Conservation (phyloP, 2,329 filamentous ascomycete genomes). For the Pseudovirgaria hyperparasitica region DNA sequence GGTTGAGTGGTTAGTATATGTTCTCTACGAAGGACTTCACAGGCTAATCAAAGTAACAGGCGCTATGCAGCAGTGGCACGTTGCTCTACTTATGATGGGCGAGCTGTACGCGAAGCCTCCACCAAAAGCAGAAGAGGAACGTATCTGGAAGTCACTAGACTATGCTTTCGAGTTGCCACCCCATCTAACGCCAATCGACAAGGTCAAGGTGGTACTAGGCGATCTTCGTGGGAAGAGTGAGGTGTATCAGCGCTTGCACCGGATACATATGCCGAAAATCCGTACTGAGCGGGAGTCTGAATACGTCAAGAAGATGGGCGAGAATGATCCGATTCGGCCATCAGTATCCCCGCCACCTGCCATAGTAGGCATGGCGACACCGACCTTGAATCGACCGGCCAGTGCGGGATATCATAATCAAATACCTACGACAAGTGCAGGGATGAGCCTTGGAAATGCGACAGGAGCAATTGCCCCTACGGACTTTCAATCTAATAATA, state of each 20-base stretch:
- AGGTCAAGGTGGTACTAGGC: conserved; percentile 46
- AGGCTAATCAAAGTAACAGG: conserved; percentile 27
- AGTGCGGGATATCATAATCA: background rate
- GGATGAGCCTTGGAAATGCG: conserved; percentile 1
- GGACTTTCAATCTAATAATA: background rate
- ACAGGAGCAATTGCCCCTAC: conserved; percentile 1
- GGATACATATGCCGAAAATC: conserved; percentile 40
- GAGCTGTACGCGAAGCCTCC: conserved; percentile 51
- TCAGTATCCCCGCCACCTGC: conserved; percentile 3
- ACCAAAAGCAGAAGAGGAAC: conserved; percentile 43
- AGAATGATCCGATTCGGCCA: conserved; percentile 9
- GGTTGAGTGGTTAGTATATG: conserved; percentile 38
- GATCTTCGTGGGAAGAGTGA: conserved; percentile 50
- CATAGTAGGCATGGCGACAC: conserved; percentile 3
- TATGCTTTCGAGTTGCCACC: conserved; percentile 55
- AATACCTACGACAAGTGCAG: background rate
- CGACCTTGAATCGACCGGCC: conserved; percentile 2
- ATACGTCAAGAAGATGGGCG: conserved; percentile 19
- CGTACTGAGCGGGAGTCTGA: conserved; percentile 19
- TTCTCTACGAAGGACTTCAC: background rate
- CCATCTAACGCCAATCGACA: conserved; percentile 39
- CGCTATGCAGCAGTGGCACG: conserved; percentile 61
- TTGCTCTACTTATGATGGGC: conserved; percentile 53
- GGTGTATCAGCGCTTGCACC: conserved; percentile 46
- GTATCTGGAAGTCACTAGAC: conserved; percentile 60